phyloP scores from a whole-genome alignment of 2,329 filamentous ascomycete species.

The Emergomyces orientalis region DNA sequence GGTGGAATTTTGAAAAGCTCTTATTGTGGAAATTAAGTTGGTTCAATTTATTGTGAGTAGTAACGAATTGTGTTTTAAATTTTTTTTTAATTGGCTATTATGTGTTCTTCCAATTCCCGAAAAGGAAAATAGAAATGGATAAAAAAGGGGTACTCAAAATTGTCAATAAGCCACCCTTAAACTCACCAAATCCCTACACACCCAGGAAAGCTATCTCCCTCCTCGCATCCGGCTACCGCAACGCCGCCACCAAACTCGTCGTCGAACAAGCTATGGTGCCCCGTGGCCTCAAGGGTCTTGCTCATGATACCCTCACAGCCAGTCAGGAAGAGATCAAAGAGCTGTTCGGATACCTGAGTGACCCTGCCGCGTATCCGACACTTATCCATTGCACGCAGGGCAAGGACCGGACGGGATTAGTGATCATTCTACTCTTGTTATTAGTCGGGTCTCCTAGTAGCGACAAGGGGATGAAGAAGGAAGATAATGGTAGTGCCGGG shows the following conservation, averaged over 20 bases:
- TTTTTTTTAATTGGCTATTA: neutral
- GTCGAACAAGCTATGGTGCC: slow-evolving; percentile 61
- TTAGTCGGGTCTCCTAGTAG: slow-evolving; percentile 38
- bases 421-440: slow-evolving; percentile 59
- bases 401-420: slow-evolving; percentile 72
- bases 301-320: slow-evolving; percentile 58
- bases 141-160: neutral
- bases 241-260: slow-evolving; percentile 60
- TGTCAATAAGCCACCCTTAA: no score
- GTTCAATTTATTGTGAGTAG: slow-evolving; percentile 52
- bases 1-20: slow-evolving; percentile 57
- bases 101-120: neutral
- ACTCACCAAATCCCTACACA: neutral
- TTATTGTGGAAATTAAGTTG: slow-evolving; percentile 60
- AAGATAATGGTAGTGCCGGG: slow-evolving; percentile 12
- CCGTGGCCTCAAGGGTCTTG: slow-evolving; percentile 62
- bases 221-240: slow-evolving; percentile 57
- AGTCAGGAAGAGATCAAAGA: slow-evolving; percentile 56
- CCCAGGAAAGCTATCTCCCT: slow-evolving; percentile 51
- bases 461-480: slow-evolving; percentile 5
- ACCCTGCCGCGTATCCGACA: slow-evolving; percentile 49
- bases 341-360: slow-evolving; percentile 58
- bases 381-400: slow-evolving; percentile 81
- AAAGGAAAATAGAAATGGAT: neutral
- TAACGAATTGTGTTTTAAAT: no score